Evolutionary conservation across 2,329 filamentous ascomycete species (phyloP), one percentile per base, ranked within the genome.

Genomic region (Ophiostoma sp.): DNA sequence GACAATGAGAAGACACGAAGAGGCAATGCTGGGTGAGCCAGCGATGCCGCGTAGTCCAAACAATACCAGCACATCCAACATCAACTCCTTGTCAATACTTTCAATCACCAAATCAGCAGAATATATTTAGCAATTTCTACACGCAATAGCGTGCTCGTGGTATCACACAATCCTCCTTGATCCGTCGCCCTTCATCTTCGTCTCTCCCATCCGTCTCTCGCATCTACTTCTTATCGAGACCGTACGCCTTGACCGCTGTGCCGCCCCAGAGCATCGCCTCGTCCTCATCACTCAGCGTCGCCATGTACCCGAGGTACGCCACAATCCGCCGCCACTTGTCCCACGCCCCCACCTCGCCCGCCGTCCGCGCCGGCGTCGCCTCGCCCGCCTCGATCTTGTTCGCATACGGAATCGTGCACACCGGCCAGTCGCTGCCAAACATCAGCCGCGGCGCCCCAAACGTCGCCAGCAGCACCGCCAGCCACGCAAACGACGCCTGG

Each of bases 401-500:
- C 33, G 75, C 78, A 23, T 82, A 80, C 0, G 86, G 86, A 44
- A 92, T 81, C 73, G 92, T 94, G 80, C 93, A 96, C 0, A 97
- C 90, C 1, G 94, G 94, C 94, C 94, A 98, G 79, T 97, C 93
- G 73, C 90, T 94, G 33, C 90, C 94, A 79, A 95, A 97, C 89
- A 98, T 93, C 77, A 95, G 85, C 73, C 92, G 85, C 31, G 82
- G 77, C 0, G 90, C 81, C 1, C 90, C 89, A 76, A 97, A 97
- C 1, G 85, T 85, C 36, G 88, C 85, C 68, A 96, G 86, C 0
- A 94, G 81, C 68, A 90, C 86, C 72, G 88, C 86, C 1, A 92
- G 85, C 89, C 92, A 96, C 33, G 89, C 89, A 71, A 85, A 83
- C 27, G 91, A 83, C 57, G 84, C 84, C 72, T 85, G 81, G 73